These are phyloP conservation scores for Suillus subalutaceus DNA, from an alignment of 768 basidiomycete species.

Conservation along the genomic window DNA sequence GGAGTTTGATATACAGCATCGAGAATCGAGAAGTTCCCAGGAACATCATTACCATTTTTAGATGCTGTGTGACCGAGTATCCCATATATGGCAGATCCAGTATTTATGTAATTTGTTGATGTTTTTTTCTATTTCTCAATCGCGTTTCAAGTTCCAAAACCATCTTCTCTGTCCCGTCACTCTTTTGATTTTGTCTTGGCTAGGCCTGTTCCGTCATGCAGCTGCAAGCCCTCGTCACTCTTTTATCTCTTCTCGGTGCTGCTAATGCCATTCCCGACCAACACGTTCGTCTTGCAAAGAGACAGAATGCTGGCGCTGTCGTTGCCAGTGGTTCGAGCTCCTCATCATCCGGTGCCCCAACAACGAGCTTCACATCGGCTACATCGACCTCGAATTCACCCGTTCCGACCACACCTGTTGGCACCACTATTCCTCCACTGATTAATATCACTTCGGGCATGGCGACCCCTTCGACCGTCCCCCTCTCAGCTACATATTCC, in stretches of 20 bases:
- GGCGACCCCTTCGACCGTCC: slow-evolving; percentile 51
- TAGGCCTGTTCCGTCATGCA: slow-evolving; percentile 40
- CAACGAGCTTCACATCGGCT: slow-evolving; percentile 8
- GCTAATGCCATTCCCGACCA: slow-evolving; percentile 40
- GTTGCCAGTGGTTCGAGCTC: slow-evolving; percentile 1
- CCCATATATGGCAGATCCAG: background rate
- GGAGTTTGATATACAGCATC: background rate
- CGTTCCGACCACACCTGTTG: slow-evolving; percentile 33
- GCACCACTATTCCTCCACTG: slow-evolving; percentile 58
- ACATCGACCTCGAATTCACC: slow-evolving; percentile 23
- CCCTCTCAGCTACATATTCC: slow-evolving; percentile 54
- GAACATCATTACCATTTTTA: background rate
- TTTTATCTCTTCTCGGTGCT: slow-evolving; percentile 45
- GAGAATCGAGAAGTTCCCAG: background rate
- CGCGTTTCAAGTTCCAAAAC: background rate
- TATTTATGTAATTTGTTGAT: background rate
- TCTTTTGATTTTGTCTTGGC: slow-evolving; percentile 16
- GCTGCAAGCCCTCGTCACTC: slow-evolving; percentile 43
- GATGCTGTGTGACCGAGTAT: background rate
- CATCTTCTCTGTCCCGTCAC: slow-evolving; percentile 1
- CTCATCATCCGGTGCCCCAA: slow-evolving; percentile 3
- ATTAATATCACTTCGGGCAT: slow-evolving; percentile 64
- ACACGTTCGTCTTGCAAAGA: slow-evolving; percentile 44
- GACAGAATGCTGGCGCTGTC: slow-evolving; percentile 26
- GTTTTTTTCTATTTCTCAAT: slow-evolving; percentile 3